Evolutionary conservation across 2,329 filamentous ascomycete species (phyloP).

Genomic region (Ceratocystis variospora): DNA sequence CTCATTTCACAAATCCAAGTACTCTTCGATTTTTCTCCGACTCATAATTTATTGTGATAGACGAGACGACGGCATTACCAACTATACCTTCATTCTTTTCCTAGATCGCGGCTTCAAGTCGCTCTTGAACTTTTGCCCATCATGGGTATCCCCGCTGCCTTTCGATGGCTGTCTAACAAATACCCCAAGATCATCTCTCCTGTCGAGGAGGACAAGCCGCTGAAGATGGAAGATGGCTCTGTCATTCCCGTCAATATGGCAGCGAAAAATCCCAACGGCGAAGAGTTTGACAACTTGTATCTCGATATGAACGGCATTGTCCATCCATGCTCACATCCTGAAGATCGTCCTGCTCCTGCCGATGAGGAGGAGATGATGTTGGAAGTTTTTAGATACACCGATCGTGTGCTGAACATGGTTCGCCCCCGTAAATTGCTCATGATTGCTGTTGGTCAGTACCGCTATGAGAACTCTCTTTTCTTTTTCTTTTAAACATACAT

Average conservation of each 20-base stretch:
- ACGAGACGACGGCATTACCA: neutral
- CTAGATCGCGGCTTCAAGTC: neutral
- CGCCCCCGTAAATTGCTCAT: constrained; percentile 88
- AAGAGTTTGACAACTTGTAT: constrained; percentile 96
- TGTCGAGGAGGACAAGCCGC: constrained; percentile 73
- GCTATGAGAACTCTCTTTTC: constrained; percentile 1
- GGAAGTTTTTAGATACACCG: constrained; percentile 96
- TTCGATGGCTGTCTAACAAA: constrained; percentile 91
- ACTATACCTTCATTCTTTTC: neutral
- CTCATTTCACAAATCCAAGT: neutral
- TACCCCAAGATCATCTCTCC: constrained; percentile 94
- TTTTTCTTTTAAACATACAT: constrained; percentile 7
- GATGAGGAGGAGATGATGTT: constrained; percentile 99
- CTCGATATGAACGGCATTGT: constrained; percentile 99
- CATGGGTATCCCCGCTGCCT: constrained; percentile 92
- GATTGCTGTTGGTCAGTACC: constrained; percentile 74
- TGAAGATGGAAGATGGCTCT: constrained; percentile 66
- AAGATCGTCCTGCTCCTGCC: constrained; percentile 77
- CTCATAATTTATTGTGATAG: neutral
- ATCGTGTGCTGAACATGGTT: constrained; percentile 97
- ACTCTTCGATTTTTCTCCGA: neutral
- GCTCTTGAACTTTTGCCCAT: constrained; percentile 22
- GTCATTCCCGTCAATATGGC: constrained; percentile 75
- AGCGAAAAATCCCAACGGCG: constrained; percentile 82
- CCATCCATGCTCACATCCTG: constrained; percentile 94